Evolutionary conservation across 2,329 filamentous ascomycete genomes (phyloP).

Genomic region (Stemphylium lycopersici): DNA sequence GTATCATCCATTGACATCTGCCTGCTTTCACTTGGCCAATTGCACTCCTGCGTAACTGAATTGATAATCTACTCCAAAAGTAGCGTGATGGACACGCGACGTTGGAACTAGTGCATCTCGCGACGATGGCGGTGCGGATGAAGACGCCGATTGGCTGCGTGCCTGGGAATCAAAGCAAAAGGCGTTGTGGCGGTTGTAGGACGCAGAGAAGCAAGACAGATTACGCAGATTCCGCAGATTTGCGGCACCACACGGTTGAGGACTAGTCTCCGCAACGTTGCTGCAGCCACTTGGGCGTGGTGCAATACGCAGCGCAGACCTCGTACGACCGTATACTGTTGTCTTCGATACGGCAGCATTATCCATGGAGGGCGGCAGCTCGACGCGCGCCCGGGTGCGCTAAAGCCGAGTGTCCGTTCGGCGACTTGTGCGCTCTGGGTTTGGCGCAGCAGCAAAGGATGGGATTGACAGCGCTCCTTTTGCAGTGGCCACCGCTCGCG

Average conservation of each 20-base stretch:
- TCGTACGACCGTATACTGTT: not conserved
- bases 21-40: too few species aligned
- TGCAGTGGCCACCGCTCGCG: conserved; percentile 16
- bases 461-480: conserved; percentile 10
- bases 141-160: conserved; percentile 20
- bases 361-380: not conserved
- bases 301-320: not conserved
- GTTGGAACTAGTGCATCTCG: not conserved
- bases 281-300: too few species aligned
- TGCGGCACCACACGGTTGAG: not conserved
- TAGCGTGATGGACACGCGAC: conserved; percentile 12
- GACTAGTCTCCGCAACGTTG: conserved; percentile 1
- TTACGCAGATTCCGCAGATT: too few species aligned
- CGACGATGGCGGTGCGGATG: conserved; percentile 2
- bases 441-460: not conserved
- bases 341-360: conserved; percentile 1
- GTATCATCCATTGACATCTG: too few species aligned
- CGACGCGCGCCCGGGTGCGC: conserved; percentile 4
- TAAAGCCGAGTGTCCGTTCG: conserved; percentile 11
- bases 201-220: conserved; percentile 2
- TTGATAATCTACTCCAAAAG: not conserved
- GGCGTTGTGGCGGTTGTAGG: not conserved
- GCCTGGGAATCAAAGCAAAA: conserved; percentile 10
- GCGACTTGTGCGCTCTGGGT: conserved; percentile 10
- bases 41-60: not conserved